phyloP scores from a whole-genome alignment of 768 basidiomycete genomes.

The Lactarius quietus region DNA sequence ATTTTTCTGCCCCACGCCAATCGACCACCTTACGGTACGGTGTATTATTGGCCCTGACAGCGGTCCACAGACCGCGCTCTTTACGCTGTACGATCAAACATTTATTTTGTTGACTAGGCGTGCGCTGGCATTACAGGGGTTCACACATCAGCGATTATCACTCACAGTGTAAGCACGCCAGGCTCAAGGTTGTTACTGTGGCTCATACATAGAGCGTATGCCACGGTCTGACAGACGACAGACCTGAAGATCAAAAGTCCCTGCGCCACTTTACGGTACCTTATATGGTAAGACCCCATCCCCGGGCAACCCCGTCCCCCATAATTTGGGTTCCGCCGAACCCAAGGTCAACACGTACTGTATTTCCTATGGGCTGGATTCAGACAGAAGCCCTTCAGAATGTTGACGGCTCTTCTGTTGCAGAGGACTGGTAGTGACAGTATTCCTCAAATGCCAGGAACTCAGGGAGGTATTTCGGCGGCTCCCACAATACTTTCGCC shows the following conservation, averaged over 20 bases:
- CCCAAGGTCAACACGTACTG: not conserved
- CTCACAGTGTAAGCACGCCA: not conserved
- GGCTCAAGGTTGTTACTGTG: not conserved
- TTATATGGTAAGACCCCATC: not conserved
- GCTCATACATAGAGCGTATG: not conserved
- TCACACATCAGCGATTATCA: no score
- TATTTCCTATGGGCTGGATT: not conserved
- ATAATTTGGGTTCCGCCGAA: not conserved
- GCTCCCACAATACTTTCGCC: not conserved
- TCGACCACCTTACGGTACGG: not conserved
- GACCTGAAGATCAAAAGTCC: not conserved
- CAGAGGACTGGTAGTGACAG: not conserved
- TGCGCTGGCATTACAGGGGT: not conserved
- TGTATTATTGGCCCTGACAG: not conserved
- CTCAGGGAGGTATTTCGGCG: not conserved
- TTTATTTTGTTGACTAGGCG: not conserved
- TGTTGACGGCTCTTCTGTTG: not conserved
- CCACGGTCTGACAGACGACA: not conserved
- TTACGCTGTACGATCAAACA: slow-evolving; percentile 17
- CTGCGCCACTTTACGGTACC: not conserved
- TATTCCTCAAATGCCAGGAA: not conserved
- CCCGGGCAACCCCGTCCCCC: not conserved
- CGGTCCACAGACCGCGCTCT: not conserved
- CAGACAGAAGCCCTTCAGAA: not conserved
- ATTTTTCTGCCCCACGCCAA: not conserved